Base-by-base conservation (phyloP, 768 basidiomycete genomes). In the Mrakia hoshinonis region DNA sequence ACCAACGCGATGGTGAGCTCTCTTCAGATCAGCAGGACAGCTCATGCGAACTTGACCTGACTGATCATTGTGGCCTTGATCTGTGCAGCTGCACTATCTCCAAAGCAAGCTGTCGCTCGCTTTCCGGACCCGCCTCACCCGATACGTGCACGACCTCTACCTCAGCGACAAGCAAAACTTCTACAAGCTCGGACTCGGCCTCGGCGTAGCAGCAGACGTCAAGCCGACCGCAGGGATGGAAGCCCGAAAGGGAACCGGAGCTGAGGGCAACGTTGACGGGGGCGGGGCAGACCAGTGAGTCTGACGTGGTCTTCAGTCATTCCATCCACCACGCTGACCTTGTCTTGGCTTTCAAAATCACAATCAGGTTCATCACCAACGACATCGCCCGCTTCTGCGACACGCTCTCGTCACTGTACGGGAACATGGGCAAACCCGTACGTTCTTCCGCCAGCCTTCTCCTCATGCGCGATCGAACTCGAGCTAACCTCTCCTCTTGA, bases 121-220 rank as follows among this genome's bases (percentile, higher is more conserved):
- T 3, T 84, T 97, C 74, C 84, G 94, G 39, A 93, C 91, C 0
- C 87, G 91, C 13, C 82, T 97, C 31, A 93, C 92, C 0, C 87
- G 91, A 36, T 97, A 96, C 79, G 87, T 89, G 0, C 89, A 94
- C 77, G 93, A 95, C 77, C 83, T 98, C 15, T 97, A 98, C 78
- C 85, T 98, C 70, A 79, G 77, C 58, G 78, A 79, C 49, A 79
- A 78, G 24, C 74, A 78, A 49, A 82, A 81, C 55, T 82, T 79
- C 73, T 82, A 82, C 75, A 80, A 79, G 62, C 77, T 80, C 49
- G 77, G 79, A 13, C 67, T 79, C 1, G 79, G 79, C 0, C 75
- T 80, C 0, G 79, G 77, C 31, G 72, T 75, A 6, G 58, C 71
- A 3, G 48, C 69, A 18, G 60, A 48, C n/a, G 63, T 24, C n/a